Base-by-base conservation (phyloP, 768 basidiomycete genomes). In the Russula vinacea region DNA sequence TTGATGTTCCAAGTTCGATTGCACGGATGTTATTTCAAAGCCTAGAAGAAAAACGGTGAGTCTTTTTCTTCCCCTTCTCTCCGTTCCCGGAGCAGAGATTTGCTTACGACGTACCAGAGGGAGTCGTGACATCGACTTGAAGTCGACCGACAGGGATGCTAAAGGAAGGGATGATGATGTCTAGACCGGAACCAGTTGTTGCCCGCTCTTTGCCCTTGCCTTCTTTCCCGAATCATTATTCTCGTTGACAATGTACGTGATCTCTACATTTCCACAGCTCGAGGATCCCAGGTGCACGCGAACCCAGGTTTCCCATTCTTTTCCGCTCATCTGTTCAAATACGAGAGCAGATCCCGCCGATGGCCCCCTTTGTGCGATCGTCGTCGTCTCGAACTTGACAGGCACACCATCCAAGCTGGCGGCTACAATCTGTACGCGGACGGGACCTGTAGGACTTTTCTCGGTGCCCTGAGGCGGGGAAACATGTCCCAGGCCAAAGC, bases 121-220 rank as follows among this genome's bases (percentile, higher is more conserved):
- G 73, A 22, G 74, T 72, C 53, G 85, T 83, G 56, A 92, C 72
- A 24, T 78, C 77, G 1, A 89, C 86, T 70, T 88, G 84, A 62
- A 91, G 74, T 71, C 79, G 78, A 51, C 85, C 85, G 49, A 92
- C 76, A 8, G 88, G 83, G n/a, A 90, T 74, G 4, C 83, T 72
- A 69, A 92, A 92, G n/a, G 84, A 83, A 9, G 90, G 90, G 50
- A 92, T 72, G 51, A 88, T 74, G 22, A 90, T 72, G 66, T 82
- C 74, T 19, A 86, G 60, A 3, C 29, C 58, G 2, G 63, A 59
- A 32, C 70, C 65, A 3, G 68, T 68, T 56, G 70, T 72, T 29
- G 73, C 72, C 32, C 67, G 73, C 52, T 66, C 68, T 64, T 74
- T 80, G 60, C 69, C 75, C 67, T 79, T 83, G 45, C 75, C 49